Conservation (phyloP, 352 stramenopile species). For the Globisporangium alternatum region DNA sequence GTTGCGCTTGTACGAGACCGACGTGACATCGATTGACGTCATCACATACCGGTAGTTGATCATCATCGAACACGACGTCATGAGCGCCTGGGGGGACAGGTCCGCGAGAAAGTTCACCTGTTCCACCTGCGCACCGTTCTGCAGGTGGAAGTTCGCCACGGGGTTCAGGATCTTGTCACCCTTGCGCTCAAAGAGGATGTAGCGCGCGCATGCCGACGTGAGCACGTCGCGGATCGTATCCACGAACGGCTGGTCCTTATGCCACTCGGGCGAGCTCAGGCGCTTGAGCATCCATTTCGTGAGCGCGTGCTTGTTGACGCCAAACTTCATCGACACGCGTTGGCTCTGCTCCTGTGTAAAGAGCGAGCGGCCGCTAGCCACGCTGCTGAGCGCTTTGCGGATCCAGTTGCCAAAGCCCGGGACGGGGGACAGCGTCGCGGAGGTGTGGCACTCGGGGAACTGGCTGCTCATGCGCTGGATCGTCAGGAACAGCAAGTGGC, state of each 20-base stretch:
- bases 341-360: conserved; percentile 54
- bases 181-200: conserved; percentile 80
- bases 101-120: conserved; percentile 84
- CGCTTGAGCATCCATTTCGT: conserved; percentile 72
- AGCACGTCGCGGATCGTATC: conserved; percentile 52
- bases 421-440: conserved; percentile 76
- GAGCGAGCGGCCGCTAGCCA: conserved; percentile 27
- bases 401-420: conserved; percentile 78
- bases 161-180: conserved; percentile 78
- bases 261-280: conserved; percentile 44
- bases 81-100: conserved; percentile 41
- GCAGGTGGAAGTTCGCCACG: conserved; percentile 83
- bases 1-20: conserved; percentile 76
- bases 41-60: conserved; percentile 90
- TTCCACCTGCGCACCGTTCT: conserved; percentile 84
- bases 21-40: conserved; percentile 72
- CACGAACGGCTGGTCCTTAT: conserved; percentile 43
- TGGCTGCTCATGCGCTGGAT: conserved; percentile 71
- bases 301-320: conserved; percentile 47
- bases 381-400: conserved; percentile 32
- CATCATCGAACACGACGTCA: conserved; percentile 66
- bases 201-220: conserved; percentile 56
- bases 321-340: conserved; percentile 54
- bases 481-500: conserved; percentile 79
- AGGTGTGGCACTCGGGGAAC: conserved; percentile 61